Conservation (phyloP, 1,284 basidiomycete genomes). For the Farysia itapuensis region DNA sequence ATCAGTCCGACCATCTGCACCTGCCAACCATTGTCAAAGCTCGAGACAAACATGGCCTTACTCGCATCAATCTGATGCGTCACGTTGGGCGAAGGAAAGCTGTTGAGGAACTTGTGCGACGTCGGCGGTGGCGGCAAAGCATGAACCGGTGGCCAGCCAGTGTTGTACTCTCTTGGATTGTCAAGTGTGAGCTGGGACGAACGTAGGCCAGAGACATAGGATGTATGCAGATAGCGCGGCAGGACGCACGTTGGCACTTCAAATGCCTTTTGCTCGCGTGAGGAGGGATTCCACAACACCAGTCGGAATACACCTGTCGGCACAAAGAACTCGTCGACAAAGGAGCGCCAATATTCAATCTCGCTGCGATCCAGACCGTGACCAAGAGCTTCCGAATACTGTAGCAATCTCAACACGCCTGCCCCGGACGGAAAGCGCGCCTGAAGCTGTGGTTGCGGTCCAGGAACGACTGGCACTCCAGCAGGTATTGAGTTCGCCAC, state of each 20-base stretch:
- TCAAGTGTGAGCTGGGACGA: constrained; percentile 27
- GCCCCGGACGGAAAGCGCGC: constrained; percentile 20
- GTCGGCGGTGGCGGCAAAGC: constrained; percentile 28
- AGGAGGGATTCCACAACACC: constrained; percentile 37
- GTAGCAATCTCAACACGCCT: constrained; percentile 31
- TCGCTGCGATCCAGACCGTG: constrained; percentile 18
- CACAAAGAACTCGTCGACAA: constrained; percentile 39
- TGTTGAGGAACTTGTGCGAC: constrained; percentile 27
- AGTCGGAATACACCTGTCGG: constrained; percentile 34
- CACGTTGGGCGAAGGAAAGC: constrained; percentile 31
- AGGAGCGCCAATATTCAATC: constrained; percentile 40
- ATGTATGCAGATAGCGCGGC: constrained; percentile 41
- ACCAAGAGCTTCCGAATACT: constrained; percentile 33
- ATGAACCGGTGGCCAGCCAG: constrained; percentile 27
- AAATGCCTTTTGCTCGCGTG: constrained; percentile 46
- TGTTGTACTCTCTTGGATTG: constrained; percentile 34
- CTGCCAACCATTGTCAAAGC: constrained; percentile 45
- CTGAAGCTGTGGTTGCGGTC: constrained; percentile 31
- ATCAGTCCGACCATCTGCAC: constrained; percentile 38
- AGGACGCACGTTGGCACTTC: constrained; percentile 41
- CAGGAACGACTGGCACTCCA: constrained; percentile 4
- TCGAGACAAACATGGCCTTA: constrained; percentile 23
- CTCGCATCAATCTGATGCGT: constrained; percentile 38
- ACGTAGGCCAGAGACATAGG: constrained; percentile 36
- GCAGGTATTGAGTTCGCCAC: neutral